Conservation (phyloP, 495 filamentous ascomycete genomes). For the Penicillium lividum region DNA sequence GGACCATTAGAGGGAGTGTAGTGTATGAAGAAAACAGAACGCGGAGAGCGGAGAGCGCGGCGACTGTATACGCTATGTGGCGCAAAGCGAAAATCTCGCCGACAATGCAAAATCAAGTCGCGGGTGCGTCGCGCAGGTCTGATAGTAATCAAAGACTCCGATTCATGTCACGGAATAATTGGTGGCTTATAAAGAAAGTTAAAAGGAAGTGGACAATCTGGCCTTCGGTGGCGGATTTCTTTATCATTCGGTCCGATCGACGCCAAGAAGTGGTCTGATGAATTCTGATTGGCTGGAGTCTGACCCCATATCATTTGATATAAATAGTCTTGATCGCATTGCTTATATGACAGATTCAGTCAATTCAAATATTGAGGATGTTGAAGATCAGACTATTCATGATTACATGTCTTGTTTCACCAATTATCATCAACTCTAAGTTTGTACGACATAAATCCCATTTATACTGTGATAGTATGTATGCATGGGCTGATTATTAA, state of each 20-base stretch:
- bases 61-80: conserved; percentile 1
- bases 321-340: neutral
- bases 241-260: neutral
- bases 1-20: conserved; percentile 1
- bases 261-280: neutral
- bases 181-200: neutral
- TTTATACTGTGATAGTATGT: too few relatives aligned
- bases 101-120: neutral
- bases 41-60: neutral
- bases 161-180: neutral
- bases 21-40: conserved; percentile 5
- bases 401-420: too few relatives aligned
- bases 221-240: conserved; percentile 1
- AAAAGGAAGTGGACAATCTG: neutral
- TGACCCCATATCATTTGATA: neutral
- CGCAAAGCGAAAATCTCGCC: conserved; percentile 3
- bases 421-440: too few relatives aligned
- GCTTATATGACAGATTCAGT: too few relatives aligned
- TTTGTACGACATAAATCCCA: too few relatives aligned
- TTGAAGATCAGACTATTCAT: too few relatives aligned
- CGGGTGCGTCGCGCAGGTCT: neutral
- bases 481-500: too few relatives aligned
- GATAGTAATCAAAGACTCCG: neutral
- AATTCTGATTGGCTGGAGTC: neutral
- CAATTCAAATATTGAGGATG: too few relatives aligned